These are phyloP conservation scores for Phytophthora hybrid DNA, from an alignment of 352 stramenopile species.

Conservation along the genomic window DNA sequence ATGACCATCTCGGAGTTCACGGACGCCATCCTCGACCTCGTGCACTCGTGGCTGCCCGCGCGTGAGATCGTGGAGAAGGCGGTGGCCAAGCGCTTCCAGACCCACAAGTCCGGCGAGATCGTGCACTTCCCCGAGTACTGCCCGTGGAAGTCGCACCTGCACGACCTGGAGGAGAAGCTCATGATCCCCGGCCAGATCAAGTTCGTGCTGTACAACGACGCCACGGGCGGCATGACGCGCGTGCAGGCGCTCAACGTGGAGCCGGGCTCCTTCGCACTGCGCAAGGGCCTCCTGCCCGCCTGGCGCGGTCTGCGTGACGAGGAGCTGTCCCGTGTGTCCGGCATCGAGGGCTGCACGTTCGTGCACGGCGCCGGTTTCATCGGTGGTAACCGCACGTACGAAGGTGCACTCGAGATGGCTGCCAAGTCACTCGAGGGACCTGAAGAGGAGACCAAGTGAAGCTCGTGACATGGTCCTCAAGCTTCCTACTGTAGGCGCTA, in stretches of 20 bases:
- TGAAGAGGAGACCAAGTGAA: conserved; percentile 36
- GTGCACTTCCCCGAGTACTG: conserved; percentile 93
- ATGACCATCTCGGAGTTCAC: conserved; percentile 97
- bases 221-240: conserved; percentile 93
- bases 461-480: neutral
- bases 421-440: conserved; percentile 59
- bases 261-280: conserved; percentile 93
- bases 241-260: conserved; percentile 97
- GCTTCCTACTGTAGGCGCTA: conserved; percentile 1
- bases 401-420: conserved; percentile 97
- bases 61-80: conserved; percentile 94
- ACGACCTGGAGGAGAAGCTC: conserved; percentile 95
- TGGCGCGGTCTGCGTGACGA: conserved; percentile 97
- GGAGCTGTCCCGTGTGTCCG: conserved; percentile 87
- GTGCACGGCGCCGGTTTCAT: conserved; percentile 99
- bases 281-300: conserved; percentile 88
- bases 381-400: conserved; percentile 96
- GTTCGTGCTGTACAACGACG: conserved; percentile 98
- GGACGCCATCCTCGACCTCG: conserved; percentile 89
- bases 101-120: conserved; percentile 94
- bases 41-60: conserved; percentile 95
- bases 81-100: conserved; percentile 86
- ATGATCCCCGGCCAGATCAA: conserved; percentile 92
- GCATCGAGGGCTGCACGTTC: conserved; percentile 96
- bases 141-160: conserved; percentile 97